Evolutionary conservation across 805 yeast genomes (phyloP).

Genomic region (Grigorovia humatica): DNA sequence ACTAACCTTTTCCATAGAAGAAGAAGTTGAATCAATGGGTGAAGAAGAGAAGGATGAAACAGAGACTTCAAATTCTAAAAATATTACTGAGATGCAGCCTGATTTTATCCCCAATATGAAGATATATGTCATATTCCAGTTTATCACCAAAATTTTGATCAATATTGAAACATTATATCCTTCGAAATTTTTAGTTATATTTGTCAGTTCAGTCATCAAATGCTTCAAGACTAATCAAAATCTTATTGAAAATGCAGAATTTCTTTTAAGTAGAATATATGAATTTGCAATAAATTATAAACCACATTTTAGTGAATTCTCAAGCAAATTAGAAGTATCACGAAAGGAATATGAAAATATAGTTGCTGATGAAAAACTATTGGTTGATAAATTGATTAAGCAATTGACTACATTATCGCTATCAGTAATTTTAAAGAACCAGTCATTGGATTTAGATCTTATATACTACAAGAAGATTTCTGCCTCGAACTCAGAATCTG

Average conservation of each 20-base stretch:
- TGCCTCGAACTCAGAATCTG: neutral
- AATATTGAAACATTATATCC: constrained; percentile 64
- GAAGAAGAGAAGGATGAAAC: neutral
- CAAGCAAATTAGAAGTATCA: constrained; percentile 10
- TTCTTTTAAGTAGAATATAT: constrained; percentile 51
- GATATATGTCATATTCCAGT: constrained; percentile 55
- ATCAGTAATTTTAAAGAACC: constrained; percentile 30
- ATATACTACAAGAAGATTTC: constrained; percentile 15
- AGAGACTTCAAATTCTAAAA: neutral
- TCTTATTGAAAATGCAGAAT: constrained; percentile 24
- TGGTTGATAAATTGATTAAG: constrained; percentile 54
- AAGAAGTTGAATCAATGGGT: constrained; percentile 4
- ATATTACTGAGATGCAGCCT: constrained; percentile 2
- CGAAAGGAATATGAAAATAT: constrained; percentile 33
- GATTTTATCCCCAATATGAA: constrained; percentile 39
- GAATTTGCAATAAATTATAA: constrained; percentile 46
- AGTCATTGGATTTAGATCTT: constrained; percentile 14
- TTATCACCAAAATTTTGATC: constrained; percentile 46
- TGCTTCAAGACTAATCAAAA: constrained; percentile 37
- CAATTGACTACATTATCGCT: constrained; percentile 46
- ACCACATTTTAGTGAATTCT: neutral
- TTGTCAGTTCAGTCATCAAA: constrained; percentile 46
- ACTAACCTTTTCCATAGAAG: constrained; percentile 4
- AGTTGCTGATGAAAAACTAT: constrained; percentile 43
- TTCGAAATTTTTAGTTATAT: constrained; percentile 66